phyloP scores from a whole-genome alignment of 176 grass and related monocot genomes.

The Puccinellia tenuiflora region DNA sequence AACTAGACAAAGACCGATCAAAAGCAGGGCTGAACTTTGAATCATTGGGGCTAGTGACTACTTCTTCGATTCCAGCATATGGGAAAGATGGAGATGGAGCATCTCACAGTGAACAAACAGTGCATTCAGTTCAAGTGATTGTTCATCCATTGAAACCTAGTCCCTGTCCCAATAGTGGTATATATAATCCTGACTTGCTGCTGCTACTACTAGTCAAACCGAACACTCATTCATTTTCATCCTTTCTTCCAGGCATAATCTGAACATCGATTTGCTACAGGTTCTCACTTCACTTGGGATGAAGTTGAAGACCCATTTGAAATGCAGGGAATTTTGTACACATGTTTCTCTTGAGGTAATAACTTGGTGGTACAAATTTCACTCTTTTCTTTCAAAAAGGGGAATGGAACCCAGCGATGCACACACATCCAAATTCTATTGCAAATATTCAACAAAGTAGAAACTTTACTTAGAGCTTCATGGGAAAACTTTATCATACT shows the following conservation, averaged over 20 bases:
- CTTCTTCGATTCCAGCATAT: background rate
- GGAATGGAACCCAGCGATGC: too few relatives aligned
- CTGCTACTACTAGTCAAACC: background rate
- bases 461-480: background rate
- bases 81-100: background rate
- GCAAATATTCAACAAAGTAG: too few relatives aligned
- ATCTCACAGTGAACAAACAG: background rate
- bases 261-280: background rate
- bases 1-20: background rate
- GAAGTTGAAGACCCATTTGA: background rate
- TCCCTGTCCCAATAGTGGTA: background rate
- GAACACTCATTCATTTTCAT: background rate
- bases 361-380: background rate
- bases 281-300: background rate
- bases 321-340: background rate
- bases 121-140: background rate
- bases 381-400: too few relatives aligned
- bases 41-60: background rate
- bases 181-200: background rate
- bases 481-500: background rate
- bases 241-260: background rate
- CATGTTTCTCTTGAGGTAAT: background rate
- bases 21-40: background rate
- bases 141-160: background rate
- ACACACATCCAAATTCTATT: too few relatives aligned